Evolutionary conservation across 305 asterid species (phyloP).

Genomic region (Rubia occidens): DNA sequence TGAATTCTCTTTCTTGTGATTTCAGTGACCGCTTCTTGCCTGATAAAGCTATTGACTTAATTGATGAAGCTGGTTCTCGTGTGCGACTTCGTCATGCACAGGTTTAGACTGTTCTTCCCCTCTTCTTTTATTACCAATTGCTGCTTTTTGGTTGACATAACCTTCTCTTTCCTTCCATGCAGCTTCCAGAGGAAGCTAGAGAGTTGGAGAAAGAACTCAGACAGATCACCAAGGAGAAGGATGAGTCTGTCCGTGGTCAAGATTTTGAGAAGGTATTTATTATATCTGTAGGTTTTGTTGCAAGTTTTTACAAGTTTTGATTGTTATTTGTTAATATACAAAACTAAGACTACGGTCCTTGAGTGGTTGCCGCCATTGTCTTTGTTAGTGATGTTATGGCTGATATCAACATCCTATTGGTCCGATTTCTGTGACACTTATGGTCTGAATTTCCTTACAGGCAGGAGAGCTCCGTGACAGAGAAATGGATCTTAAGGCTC

Average conservation of each 20-base stretch:
- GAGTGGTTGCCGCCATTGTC: neutral
- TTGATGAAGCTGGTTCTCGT: conserved; percentile 97
- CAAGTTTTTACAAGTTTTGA: neutral
- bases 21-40: conserved; percentile 94
- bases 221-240: conserved; percentile 88
- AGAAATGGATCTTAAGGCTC: conserved; percentile 93
- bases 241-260: conserved; percentile 83
- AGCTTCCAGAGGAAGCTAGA: conserved; percentile 98
- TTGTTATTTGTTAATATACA: neutral
- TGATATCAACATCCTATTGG: neutral
- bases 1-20: conserved; percentile 15
- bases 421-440: neutral
- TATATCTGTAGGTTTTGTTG: neutral
- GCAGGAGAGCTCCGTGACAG: conserved; percentile 92
- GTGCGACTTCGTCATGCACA: conserved; percentile 98
- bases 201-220: conserved; percentile 96
- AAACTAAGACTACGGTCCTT: neutral
- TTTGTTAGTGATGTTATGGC: neutral
- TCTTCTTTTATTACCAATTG: neutral
- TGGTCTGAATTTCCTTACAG: conserved; percentile 30
- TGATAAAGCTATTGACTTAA: conserved; percentile 94
- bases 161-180: conserved; percentile 19
- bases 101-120: conserved; percentile 34
- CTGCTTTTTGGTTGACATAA: conserved; percentile 16
- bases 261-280: conserved; percentile 34